A percentile compares a stretch with the other conserved stretches of the same genome.
Evolutionary conservation across 2,329 filamentous ascomycete genomes (phyloP).

Genomic region (Ophiosphaerella korrae): DNA sequence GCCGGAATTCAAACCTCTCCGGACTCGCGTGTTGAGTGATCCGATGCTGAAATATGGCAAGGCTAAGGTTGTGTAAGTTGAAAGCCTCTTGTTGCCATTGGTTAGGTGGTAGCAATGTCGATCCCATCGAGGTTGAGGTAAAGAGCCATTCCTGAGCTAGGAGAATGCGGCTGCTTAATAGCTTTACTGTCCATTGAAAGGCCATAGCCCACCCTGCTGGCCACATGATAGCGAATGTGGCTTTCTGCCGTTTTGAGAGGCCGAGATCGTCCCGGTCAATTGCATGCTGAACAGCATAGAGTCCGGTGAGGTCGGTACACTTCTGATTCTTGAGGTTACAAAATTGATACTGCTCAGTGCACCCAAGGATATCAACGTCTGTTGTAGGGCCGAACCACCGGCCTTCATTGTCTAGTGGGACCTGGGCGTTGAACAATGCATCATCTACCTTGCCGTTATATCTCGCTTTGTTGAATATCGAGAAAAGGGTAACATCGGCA

Average conservation of each 20-base stretch:
- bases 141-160: conserved; percentile 24
- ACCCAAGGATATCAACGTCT: conserved; percentile 22
- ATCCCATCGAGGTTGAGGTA: conserved; percentile 9
- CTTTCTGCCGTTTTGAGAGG: conserved; percentile 14
- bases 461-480: conserved; percentile 18
- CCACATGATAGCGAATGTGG: conserved; percentile 18
- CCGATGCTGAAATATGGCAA: conserved; percentile 26
- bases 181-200: conserved; percentile 20
- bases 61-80: conserved; percentile 29
- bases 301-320: conserved; percentile 21
- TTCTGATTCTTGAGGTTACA: conserved; percentile 14
- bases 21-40: conserved; percentile 21
- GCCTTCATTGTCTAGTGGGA: not conserved
- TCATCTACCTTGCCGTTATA: conserved; percentile 19
- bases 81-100: conserved; percentile 26
- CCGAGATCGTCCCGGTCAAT: conserved; percentile 12
- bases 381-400: conserved; percentile 12
- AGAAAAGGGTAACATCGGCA: conserved; percentile 24
- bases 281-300: conserved; percentile 14
- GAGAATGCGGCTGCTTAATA: conserved; percentile 17
- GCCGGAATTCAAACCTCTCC: conserved; percentile 16
- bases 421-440: conserved; percentile 19
- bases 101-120: conserved; percentile 8
- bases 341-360: conserved; percentile 30
- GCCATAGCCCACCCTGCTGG: conserved; percentile 23